phyloP scores from a whole-genome alignment of 2,329 filamentous ascomycete species.

The Sclerotinia subarctica region DNA sequence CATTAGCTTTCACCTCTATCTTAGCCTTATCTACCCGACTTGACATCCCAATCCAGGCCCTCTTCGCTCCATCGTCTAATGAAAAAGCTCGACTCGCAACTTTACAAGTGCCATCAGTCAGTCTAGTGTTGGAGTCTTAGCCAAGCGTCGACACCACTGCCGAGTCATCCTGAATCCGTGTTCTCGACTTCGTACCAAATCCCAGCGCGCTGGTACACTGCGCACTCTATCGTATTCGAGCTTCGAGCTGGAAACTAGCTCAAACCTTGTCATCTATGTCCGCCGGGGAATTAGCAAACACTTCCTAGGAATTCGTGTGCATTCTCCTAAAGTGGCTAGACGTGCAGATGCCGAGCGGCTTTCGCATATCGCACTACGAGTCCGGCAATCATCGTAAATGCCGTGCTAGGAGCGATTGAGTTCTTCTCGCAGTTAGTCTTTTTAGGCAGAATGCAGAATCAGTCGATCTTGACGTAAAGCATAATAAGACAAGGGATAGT shows the following conservation, averaged over 20 bases:
- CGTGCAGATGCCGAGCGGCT: conserved; percentile 13
- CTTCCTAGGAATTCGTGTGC: neutral
- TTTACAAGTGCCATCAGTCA: neutral
- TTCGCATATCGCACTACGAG: neutral
- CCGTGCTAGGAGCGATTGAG: neutral
- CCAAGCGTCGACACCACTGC: neutral
- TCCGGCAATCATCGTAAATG: neutral
- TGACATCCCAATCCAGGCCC: neutral
- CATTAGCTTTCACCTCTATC: conserved; percentile 1
- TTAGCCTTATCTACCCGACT: conserved; percentile 21
- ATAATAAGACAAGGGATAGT: neutral
- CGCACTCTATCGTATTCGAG: neutral
- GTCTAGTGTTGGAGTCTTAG: neutral
- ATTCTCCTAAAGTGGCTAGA: neutral
- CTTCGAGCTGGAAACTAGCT: neutral
- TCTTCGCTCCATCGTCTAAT: neutral
- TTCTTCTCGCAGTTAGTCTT: neutral
- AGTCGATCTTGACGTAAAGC: conserved; percentile 11
- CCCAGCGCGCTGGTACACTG: neutral
- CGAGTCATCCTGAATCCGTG: neutral
- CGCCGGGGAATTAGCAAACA: neutral
- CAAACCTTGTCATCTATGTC: neutral
- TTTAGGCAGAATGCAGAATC: neutral
- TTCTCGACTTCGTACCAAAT: neutral
- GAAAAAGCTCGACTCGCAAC: neutral